phyloP scores from a whole-genome alignment of 2,329 filamentous ascomycete species.

The Colletotrichum lini region DNA sequence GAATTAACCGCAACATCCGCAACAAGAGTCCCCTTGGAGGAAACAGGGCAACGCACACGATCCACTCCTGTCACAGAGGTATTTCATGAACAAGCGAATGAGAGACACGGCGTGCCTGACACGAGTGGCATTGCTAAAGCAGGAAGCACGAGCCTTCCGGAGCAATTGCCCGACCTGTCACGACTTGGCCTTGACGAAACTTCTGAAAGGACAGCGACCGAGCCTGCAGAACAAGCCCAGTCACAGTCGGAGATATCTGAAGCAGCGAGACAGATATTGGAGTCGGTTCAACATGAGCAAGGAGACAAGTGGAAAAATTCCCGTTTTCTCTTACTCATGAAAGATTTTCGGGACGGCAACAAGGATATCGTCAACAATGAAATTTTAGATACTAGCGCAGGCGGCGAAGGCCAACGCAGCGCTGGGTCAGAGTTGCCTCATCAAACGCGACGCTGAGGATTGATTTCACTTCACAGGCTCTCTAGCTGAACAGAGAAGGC shows the following conservation, averaged over 20 bases:
- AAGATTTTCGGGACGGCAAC: slow-evolving; percentile 60
- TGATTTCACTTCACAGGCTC: not conserved
- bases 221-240: not conserved
- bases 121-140: not conserved
- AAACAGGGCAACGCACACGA: not conserved
- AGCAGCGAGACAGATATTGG: slow-evolving; percentile 59
- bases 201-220: not conserved
- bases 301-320: slow-evolving; percentile 65
- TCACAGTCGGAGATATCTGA: slow-evolving; percentile 54
- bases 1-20: not conserved
- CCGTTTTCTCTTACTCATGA: slow-evolving; percentile 60
- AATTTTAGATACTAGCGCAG: slow-evolving; percentile 50
- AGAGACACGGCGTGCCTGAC: not conserved
- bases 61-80: not conserved
- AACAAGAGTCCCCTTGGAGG: not conserved
- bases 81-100: not conserved
- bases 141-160: not conserved
- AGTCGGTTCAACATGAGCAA: slow-evolving; percentile 60
- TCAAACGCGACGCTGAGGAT: not conserved
- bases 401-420: not conserved
- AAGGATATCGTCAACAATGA: slow-evolving; percentile 61
- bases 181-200: slow-evolving; percentile 7
- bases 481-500: slow-evolving; percentile 16
- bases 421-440: not conserved
- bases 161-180: slow-evolving; percentile 9